phyloP scores from a whole-genome alignment of 257 asterid species.

The Penstemon eatonii region DNA sequence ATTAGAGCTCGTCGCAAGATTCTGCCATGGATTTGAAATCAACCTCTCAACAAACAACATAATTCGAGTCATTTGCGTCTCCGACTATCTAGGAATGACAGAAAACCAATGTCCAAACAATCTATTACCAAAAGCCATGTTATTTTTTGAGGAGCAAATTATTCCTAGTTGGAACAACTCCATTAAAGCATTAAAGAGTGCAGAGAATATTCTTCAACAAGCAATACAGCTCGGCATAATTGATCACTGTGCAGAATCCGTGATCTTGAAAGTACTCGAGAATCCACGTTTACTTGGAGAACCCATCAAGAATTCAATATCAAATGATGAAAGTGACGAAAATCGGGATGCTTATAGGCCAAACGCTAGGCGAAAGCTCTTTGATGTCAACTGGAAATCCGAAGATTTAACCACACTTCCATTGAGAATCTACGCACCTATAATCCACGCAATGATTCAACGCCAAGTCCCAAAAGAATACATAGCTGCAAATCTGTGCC shows the following conservation, averaged over 20 bases:
- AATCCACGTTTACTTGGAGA: conserved; percentile 72
- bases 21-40: conserved; percentile 72
- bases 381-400: conserved; percentile 46
- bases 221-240: conserved; percentile 51
- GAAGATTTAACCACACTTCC: conserved; percentile 59
- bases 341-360: conserved; percentile 33
- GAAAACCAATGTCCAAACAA: conserved; percentile 59
- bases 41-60: conserved; percentile 56
- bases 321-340: conserved; percentile 38
- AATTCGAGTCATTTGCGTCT: conserved; percentile 51
- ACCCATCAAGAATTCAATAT: conserved; percentile 29
- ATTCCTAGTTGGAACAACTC: conserved; percentile 70
- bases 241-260: conserved; percentile 51
- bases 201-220: conserved; percentile 55
- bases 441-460: conserved; percentile 44
- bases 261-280: conserved; percentile 43
- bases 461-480: conserved; percentile 50
- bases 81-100: conserved; percentile 76
- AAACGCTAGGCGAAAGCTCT: conserved; percentile 59
- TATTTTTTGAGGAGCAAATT: conserved; percentile 44
- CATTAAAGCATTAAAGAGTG: conserved; percentile 51
- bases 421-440: conserved; percentile 47
- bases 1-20: conserved; percentile 67
- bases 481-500: conserved; percentile 47
- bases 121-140: conserved; percentile 43